Evolutionary conservation across 2,329 filamentous ascomycete genomes (phyloP).

Genomic region (Penicillium sp.): DNA sequence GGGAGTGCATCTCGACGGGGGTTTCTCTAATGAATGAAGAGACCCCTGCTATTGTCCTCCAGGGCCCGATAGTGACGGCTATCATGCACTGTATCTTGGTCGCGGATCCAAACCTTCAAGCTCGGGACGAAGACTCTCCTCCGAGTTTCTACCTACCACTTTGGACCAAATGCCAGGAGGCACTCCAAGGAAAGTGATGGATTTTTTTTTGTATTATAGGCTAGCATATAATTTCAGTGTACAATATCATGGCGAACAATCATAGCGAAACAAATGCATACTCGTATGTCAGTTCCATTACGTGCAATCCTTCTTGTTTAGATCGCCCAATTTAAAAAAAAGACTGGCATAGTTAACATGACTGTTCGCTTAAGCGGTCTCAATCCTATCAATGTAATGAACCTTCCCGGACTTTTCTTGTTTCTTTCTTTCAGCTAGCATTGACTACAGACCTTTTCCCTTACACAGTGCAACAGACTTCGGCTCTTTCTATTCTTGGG

Average conservation of each 20-base stretch:
- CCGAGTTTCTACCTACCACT: conserved; percentile 20
- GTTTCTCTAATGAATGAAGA: conserved; percentile 64
- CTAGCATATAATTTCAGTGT: conserved; percentile 11
- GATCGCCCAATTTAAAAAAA: too few relatives aligned
- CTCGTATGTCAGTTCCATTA: too few relatives aligned
- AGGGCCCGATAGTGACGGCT: conserved; percentile 48
- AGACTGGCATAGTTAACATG: too few relatives aligned
- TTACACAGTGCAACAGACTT: too few relatives aligned
- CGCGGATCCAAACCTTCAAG: conserved; percentile 55
- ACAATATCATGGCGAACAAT: conserved; percentile 1
- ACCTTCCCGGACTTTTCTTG: too few relatives aligned
- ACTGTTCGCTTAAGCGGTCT: too few relatives aligned
- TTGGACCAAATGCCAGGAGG: conserved; percentile 28
- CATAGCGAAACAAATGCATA: too few relatives aligned
- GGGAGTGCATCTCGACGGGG: conserved; percentile 54
- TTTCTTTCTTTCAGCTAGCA: too few relatives aligned
- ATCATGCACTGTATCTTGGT: conserved; percentile 59
- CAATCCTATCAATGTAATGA: too few relatives aligned
- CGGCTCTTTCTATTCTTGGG: too few relatives aligned
- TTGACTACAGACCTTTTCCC: too few relatives aligned
- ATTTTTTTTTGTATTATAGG: conserved; percentile 12
- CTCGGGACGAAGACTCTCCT: conserved; percentile 21
- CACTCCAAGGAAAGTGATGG: conserved; percentile 7
- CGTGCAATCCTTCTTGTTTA: too few relatives aligned
- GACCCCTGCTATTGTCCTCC: conserved; percentile 50